Evolutionary conservation across 2,329 filamentous ascomycete species (phyloP).

Genomic region (Mycogone perniciosa): DNA sequence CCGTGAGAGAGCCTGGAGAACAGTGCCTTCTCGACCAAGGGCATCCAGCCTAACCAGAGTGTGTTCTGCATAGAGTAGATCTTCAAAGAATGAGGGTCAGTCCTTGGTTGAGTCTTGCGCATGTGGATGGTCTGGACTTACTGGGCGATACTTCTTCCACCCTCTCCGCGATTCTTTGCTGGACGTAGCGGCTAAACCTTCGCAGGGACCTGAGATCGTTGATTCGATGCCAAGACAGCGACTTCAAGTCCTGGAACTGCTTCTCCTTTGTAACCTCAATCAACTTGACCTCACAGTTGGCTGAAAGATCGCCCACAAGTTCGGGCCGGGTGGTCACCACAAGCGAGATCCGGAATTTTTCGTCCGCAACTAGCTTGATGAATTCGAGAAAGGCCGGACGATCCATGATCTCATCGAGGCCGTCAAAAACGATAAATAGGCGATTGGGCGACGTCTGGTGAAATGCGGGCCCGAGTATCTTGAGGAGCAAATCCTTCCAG

Average conservation of each 20-base stretch:
- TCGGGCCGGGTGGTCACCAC: conserved; percentile 21
- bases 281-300: neutral
- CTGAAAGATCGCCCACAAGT: conserved; percentile 7
- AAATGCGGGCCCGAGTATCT: conserved; percentile 21
- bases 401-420: conserved; percentile 25
- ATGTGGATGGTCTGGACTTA: conserved; percentile 14
- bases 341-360: conserved; percentile 21
- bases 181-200: conserved; percentile 23
- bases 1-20: conserved; percentile 23
- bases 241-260: conserved; percentile 23
- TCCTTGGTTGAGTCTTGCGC: neutral
- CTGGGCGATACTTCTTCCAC: conserved; percentile 26
- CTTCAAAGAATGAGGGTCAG: conserved; percentile 12
- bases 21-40: conserved; percentile 27
- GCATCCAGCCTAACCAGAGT: conserved; percentile 24
- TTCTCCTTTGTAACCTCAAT: conserved; percentile 23
- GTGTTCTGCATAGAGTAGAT: conserved; percentile 32
- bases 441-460: conserved; percentile 15
- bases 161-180: conserved; percentile 24
- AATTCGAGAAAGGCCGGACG: conserved; percentile 17
- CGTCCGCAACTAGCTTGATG: conserved; percentile 18
- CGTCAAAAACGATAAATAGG: conserved; percentile 27
- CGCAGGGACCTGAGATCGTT: conserved; percentile 20
- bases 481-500: conserved; percentile 17
- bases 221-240: conserved; percentile 22